Evolutionary conservation across 495 filamentous ascomycete species (phyloP).

Genomic region (Xylaria scruposa): DNA sequence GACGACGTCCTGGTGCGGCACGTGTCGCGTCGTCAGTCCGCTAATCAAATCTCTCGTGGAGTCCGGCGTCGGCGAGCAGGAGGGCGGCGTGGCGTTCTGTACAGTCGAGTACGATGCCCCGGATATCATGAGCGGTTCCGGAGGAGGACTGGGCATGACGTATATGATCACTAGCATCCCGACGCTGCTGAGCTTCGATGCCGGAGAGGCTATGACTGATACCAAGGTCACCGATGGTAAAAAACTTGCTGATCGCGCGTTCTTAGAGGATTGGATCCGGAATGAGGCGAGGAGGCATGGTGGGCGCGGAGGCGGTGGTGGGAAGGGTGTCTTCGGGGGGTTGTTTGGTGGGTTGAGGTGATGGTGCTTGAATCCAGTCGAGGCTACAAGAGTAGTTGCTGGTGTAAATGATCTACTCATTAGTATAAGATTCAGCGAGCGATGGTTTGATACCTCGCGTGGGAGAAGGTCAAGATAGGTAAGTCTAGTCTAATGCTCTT

Average conservation of each 20-base stretch:
- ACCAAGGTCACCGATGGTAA: conserved; percentile 62
- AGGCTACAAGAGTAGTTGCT: neutral
- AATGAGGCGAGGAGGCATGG: conserved; percentile 60
- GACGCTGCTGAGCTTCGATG: conserved; percentile 70
- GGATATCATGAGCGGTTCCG: conserved; percentile 51
- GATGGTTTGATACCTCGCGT: neutral
- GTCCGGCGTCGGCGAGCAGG: conserved; percentile 62
- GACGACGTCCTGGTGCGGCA: conserved; percentile 70
- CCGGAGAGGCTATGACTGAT: conserved; percentile 62
- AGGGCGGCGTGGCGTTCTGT: conserved; percentile 65
- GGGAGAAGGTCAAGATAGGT: neutral
- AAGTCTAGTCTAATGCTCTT: neutral
- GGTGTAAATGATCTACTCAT: neutral
- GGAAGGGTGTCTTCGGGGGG: conserved; percentile 45
- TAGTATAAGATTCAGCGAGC: neutral
- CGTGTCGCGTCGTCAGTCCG: conserved; percentile 62
- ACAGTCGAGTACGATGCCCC: conserved; percentile 69
- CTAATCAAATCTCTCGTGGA: conserved; percentile 60
- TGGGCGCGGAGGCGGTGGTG: conserved; percentile 54
- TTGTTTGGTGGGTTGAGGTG: conserved; percentile 53
- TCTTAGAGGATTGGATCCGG: conserved; percentile 67
- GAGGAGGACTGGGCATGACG: conserved; percentile 48
- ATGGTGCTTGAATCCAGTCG: conserved; percentile 4
- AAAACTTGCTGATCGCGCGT: conserved; percentile 59
- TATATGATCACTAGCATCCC: conserved; percentile 72